Conservation (phyloP, 768 basidiomycete species). For the Termitomyces sp. region DNA sequence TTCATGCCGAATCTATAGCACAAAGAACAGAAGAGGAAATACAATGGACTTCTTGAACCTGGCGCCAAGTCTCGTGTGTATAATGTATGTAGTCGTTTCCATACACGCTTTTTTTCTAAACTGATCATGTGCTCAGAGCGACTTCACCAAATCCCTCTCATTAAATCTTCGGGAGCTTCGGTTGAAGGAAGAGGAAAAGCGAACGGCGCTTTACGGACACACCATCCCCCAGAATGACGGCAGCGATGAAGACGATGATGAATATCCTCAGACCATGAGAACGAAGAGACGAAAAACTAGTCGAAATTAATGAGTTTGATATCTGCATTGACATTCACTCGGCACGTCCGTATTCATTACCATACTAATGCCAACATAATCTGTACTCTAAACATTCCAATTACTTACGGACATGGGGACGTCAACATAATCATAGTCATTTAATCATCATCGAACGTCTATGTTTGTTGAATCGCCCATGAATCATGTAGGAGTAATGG, state of each 20-base stretch:
- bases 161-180: slow-evolving; percentile 58
- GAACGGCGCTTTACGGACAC: slow-evolving; percentile 27
- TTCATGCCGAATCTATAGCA: slow-evolving; percentile 36
- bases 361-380: not conserved
- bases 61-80: slow-evolving; percentile 49
- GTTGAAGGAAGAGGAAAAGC: slow-evolving; percentile 52
- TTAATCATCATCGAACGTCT: not conserved
- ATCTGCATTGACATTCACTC: not conserved
- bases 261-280: slow-evolving; percentile 33
- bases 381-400: not conserved
- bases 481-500: not conserved
- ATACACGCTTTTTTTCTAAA: not conserved
- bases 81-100: slow-evolving; percentile 44
- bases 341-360: not conserved
- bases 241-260: slow-evolving; percentile 52
- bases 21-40: slow-evolving; percentile 56
- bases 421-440: not conserved
- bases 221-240: slow-evolving; percentile 32
- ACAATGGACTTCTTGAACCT: slow-evolving; percentile 39
- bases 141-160: slow-evolving; percentile 64
- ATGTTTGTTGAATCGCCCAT: not conserved
- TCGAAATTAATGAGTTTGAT: slow-evolving; percentile 3
- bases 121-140: slow-evolving; percentile 39
- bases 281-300: slow-evolving; percentile 31
- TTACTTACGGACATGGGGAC: not conserved